These are phyloP conservation scores for Pyricularia sp. DNA, from an alignment of 2,329 filamentous ascomycete genomes.

Conservation along the genomic window DNA sequence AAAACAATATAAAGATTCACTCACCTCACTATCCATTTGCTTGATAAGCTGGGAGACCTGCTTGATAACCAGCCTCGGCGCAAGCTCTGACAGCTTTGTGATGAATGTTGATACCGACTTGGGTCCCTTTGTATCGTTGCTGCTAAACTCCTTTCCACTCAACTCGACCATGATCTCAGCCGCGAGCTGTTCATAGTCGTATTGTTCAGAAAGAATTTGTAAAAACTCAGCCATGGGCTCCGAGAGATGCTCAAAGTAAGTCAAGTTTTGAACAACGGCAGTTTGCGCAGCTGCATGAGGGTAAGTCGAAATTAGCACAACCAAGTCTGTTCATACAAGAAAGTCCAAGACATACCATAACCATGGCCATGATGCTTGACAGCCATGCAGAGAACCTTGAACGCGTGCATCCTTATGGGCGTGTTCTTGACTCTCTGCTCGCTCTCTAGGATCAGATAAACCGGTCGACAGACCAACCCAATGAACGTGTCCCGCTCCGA, in stretches of 20 bases:
- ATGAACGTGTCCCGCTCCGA: conserved; percentile 95
- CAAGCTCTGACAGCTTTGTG: conserved; percentile 83
- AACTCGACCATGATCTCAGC: conserved; percentile 91
- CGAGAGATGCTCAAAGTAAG: conserved; percentile 97
- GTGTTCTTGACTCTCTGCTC: conserved; percentile 87
- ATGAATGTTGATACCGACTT: conserved; percentile 96
- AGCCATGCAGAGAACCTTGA: conserved; percentile 92
- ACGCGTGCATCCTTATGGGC: conserved; percentile 88
- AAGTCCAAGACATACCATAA: conserved; percentile 54
- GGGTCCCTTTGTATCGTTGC: conserved; percentile 87
- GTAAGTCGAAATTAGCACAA: not conserved
- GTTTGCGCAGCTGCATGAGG: conserved; percentile 70
- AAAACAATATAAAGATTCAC: not conserved
- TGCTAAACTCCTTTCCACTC: conserved; percentile 97
- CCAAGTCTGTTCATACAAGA: conserved; percentile 16
- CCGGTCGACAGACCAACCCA: conserved; percentile 79
- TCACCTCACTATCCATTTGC: conserved; percentile 75
- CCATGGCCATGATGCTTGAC: conserved; percentile 97
- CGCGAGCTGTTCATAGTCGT: conserved; percentile 90
- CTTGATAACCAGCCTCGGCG: conserved; percentile 87
- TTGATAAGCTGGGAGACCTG: conserved; percentile 95
- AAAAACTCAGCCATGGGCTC: conserved; percentile 99
- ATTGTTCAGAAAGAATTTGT: conserved; percentile 91
- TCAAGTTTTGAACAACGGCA: conserved; percentile 93
- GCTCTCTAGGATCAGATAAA: conserved; percentile 90